Evolutionary conservation across 78 protist species (phyloP).

Genomic region (Dictyostelium firmibasis): DNA sequence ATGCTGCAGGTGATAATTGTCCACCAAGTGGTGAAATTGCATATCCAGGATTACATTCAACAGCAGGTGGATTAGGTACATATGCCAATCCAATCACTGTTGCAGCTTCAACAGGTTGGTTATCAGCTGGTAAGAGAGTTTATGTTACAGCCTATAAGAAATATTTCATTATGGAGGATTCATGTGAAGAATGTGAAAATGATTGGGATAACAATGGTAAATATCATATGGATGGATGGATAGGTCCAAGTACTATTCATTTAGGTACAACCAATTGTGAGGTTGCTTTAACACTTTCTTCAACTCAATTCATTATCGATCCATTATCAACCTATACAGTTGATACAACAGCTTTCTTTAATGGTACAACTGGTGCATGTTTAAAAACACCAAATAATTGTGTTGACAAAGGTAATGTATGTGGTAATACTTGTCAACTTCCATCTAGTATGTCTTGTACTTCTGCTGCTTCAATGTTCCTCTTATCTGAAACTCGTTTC

Average conservation of each 20-base stretch:
- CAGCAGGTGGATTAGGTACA: background rate
- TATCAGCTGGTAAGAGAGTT: background rate
- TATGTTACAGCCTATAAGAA: background rate
- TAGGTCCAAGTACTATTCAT: background rate
- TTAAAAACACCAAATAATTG: background rate
- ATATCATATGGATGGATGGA: conserved; percentile 1
- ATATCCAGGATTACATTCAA: background rate
- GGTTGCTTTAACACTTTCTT: background rate
- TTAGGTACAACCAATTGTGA: background rate
- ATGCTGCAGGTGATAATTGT: conserved; percentile 15
- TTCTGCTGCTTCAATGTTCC: background rate
- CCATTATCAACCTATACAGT: background rate
- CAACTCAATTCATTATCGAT: background rate
- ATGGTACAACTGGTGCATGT: background rate
- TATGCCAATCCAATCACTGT: background rate
- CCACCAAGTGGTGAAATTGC: conserved; percentile 17
- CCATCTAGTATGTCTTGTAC: background rate
- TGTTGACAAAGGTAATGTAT: conserved; percentile 11
- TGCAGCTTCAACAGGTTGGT: background rate
- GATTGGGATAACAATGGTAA: background rate
- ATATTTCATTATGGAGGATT: conserved; percentile 5
- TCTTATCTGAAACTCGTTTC: background rate
- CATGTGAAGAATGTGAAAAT: conserved; percentile 10
- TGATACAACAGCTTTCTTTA: background rate
- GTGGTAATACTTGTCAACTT: background rate